Evolutionary conservation across 306 rosid genomes (phyloP).

Genomic region (Luffa acutangula): DNA sequence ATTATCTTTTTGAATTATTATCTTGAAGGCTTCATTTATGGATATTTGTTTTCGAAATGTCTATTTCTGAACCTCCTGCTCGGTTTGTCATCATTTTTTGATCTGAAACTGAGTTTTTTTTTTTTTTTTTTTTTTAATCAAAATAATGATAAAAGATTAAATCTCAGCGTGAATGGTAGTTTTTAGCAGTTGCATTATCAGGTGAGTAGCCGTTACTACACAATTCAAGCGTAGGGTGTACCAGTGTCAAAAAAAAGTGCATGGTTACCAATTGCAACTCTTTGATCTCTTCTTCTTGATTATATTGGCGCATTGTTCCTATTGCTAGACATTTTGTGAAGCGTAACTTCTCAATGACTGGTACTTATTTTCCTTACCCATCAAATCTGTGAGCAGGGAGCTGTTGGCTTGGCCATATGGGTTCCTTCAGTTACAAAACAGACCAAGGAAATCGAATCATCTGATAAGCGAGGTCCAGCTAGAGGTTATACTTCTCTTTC

Average conservation of each 20-base stretch:
- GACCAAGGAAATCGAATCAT: slow-evolving; percentile 49
- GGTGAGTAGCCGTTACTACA: background rate
- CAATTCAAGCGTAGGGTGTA: background rate
- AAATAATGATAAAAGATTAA: background rate
- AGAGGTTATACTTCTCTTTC: slow-evolving; percentile 64
- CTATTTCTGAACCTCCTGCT: background rate
- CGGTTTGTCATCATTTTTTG: background rate
- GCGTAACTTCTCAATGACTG: background rate
- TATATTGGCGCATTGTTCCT: background rate
- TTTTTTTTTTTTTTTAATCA: too few species aligned
- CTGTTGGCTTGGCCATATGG: slow-evolving; percentile 99
- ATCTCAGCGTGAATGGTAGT: background rate
- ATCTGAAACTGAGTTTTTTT: background rate
- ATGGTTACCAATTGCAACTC: background rate
- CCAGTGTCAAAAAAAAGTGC: background rate
- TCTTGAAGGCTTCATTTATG: background rate
- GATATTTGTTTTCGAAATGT: background rate
- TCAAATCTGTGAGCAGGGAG: slow-evolving; percentile 47
- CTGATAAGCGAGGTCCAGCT: slow-evolving; percentile 37
- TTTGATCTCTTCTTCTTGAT: background rate
- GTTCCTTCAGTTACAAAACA: slow-evolving; percentile 91
- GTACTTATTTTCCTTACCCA: background rate
- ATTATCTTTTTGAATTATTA: background rate
- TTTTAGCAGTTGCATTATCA: background rate
- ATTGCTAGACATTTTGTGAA: background rate